Evolutionary conservation across 2,329 filamentous ascomycete species (phyloP).

Genomic region (Paecilomyces formosus): DNA sequence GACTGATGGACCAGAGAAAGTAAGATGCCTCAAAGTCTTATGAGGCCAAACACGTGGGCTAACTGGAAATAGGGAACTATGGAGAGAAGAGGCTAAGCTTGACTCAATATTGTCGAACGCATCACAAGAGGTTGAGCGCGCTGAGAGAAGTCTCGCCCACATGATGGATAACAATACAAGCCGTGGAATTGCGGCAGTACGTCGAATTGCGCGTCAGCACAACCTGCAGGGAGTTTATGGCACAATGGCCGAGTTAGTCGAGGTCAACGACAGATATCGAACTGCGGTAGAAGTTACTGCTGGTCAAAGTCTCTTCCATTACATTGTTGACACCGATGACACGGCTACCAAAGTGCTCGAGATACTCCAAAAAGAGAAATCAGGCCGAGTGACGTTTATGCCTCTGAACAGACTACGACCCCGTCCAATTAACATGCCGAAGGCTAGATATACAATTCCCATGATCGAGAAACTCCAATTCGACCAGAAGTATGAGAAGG

Average conservation of each 20-base stretch:
- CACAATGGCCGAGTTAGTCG: slow-evolving; percentile 85
- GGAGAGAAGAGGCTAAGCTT: slow-evolving; percentile 82
- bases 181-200: slow-evolving; percentile 77
- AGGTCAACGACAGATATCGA: slow-evolving; percentile 76
- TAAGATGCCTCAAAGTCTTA: slow-evolving; percentile 12
- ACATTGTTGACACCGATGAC: slow-evolving; percentile 85
- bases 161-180: slow-evolving; percentile 87
- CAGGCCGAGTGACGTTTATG: slow-evolving; percentile 89
- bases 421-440: slow-evolving; percentile 67
- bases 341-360: slow-evolving; percentile 79
- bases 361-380: slow-evolving; percentile 67
- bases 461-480: slow-evolving; percentile 79
- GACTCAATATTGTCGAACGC: slow-evolving; percentile 69
- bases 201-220: slow-evolving; percentile 70
- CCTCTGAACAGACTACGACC: slow-evolving; percentile 75
- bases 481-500: slow-evolving; percentile 68
- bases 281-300: slow-evolving; percentile 89
- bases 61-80: slow-evolving; percentile 49
- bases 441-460: slow-evolving; percentile 78
- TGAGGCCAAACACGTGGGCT: slow-evolving; percentile 1
- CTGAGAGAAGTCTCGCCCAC: slow-evolving; percentile 69
- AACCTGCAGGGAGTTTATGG: slow-evolving; percentile 84
- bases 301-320: slow-evolving; percentile 88
- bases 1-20: slow-evolving; percentile 78
- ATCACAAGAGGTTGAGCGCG: slow-evolving; percentile 65